These are phyloP conservation scores for Cyclotella choctawhatcheeana DNA, from an alignment of 108 stramenopile species.

Conservation along the genomic window DNA sequence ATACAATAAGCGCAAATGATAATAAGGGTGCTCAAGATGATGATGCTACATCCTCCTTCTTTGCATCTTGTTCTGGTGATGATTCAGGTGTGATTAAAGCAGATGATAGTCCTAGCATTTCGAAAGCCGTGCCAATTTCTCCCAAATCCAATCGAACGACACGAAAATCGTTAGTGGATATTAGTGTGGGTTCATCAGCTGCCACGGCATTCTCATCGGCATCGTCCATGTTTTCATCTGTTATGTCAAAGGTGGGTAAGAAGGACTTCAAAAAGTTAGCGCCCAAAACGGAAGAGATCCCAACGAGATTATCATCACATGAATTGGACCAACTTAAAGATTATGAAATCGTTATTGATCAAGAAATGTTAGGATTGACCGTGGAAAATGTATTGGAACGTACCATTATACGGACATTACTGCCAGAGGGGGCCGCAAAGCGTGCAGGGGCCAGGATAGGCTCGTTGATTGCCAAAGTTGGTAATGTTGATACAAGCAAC, in stretches of 20 bases:
- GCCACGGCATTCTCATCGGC: background rate
- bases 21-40: background rate
- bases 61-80: slow-evolving; percentile 36
- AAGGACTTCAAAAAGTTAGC: background rate
- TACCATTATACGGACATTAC: slow-evolving; percentile 85
- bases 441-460: slow-evolving; percentile 85
- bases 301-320: background rate
- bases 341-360: slow-evolving; percentile 74
- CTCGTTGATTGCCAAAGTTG: slow-evolving; percentile 83
- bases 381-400: slow-evolving; percentile 92
- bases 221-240: slow-evolving; percentile 4
- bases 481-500: slow-evolving; percentile 80
- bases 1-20: background rate
- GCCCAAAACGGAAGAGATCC: background rate
- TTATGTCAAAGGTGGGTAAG: background rate
- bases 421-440: slow-evolving; percentile 83
- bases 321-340: slow-evolving; percentile 29
- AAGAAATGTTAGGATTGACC: slow-evolving; percentile 90
- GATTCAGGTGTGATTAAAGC: background rate
- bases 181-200: background rate
- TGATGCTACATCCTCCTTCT: slow-evolving; percentile 39
- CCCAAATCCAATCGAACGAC: background rate
- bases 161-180: background rate
- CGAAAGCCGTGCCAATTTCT: no score
- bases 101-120: no score